phyloP scores from a whole-genome alignment of 768 basidiomycete species.

The Trametes punicea region DNA sequence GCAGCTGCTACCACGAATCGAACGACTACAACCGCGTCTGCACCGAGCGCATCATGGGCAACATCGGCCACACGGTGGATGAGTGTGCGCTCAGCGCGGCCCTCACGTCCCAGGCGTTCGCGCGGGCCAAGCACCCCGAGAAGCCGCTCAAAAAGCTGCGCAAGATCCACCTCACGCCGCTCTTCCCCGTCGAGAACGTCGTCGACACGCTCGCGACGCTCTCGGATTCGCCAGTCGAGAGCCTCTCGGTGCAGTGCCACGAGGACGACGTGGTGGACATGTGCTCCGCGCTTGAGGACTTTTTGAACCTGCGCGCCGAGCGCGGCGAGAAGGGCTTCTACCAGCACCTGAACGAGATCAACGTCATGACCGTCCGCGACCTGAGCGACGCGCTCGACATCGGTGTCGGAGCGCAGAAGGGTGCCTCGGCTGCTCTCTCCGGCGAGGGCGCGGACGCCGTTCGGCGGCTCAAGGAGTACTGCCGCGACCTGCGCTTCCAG shows the following conservation, averaged over 20 bases:
- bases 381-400: constrained; percentile 31
- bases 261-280: constrained; percentile 63
- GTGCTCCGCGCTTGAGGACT: constrained; percentile 52
- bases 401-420: constrained; percentile 10
- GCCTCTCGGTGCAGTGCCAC: constrained; percentile 55
- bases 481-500: constrained; percentile 42
- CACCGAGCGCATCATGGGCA: constrained; percentile 59
- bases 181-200: constrained; percentile 58
- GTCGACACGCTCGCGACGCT: constrained; percentile 57
- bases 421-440: constrained; percentile 12
- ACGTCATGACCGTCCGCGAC: constrained; percentile 41
- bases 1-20: constrained; percentile 50
- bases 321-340: constrained; percentile 46
- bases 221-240: constrained; percentile 57
- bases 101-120: constrained; percentile 41
- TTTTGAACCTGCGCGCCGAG: constrained; percentile 50
- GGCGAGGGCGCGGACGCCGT: constrained; percentile 46
- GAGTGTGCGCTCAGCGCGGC: constrained; percentile 50
- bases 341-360: constrained; percentile 45
- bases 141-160: constrained; percentile 50
- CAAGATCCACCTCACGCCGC: constrained; percentile 56
- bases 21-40: constrained; percentile 51
- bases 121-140: constrained; percentile 32
- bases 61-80: constrained; percentile 51
- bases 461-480: constrained; percentile 46